phyloP scores from a whole-genome alignment of 371 early-diverging fungal genomes.

The Apophysomyces ossiformis region DNA sequence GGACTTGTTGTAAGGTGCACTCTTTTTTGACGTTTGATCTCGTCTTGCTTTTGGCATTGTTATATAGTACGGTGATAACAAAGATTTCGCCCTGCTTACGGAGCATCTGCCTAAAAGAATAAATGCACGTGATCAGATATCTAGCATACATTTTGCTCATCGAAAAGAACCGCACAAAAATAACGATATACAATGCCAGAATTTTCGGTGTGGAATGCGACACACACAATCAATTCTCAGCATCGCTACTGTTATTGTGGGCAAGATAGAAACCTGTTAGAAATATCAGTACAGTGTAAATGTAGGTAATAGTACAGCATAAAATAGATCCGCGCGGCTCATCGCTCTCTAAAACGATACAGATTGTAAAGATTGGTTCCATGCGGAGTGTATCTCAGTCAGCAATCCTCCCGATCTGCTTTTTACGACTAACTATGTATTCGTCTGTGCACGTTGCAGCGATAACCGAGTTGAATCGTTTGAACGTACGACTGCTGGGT shows the following conservation, averaged over 20 bases:
- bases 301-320: slow-evolving; percentile 35
- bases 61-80: not conserved
- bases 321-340: not conserved
- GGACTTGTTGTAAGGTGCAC: not conserved
- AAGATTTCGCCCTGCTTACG: too few relatives aligned
- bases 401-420: slow-evolving; percentile 57
- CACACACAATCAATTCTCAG: slow-evolving; percentile 66
- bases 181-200: slow-evolving; percentile 21
- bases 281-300: slow-evolving; percentile 64
- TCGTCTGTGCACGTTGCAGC: slow-evolving; percentile 55
- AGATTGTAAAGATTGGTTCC: slow-evolving; percentile 75
- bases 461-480: slow-evolving; percentile 49
- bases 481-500: slow-evolving; percentile 69
- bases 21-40: not conserved
- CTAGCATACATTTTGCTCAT: too few relatives aligned
- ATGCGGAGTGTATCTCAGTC: slow-evolving; percentile 61
- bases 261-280: slow-evolving; percentile 62
- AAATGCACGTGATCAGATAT: too few relatives aligned
- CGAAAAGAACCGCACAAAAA: not conserved
- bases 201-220: slow-evolving; percentile 54
- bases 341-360: not conserved
- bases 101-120: too few relatives aligned
- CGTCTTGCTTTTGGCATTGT: slow-evolving; percentile 4
- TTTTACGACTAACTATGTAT: slow-evolving; percentile 69
- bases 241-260: slow-evolving; percentile 73